Conservation (phyloP, 2,329 filamentous ascomycete species). For the Emmonsia crescens region DNA sequence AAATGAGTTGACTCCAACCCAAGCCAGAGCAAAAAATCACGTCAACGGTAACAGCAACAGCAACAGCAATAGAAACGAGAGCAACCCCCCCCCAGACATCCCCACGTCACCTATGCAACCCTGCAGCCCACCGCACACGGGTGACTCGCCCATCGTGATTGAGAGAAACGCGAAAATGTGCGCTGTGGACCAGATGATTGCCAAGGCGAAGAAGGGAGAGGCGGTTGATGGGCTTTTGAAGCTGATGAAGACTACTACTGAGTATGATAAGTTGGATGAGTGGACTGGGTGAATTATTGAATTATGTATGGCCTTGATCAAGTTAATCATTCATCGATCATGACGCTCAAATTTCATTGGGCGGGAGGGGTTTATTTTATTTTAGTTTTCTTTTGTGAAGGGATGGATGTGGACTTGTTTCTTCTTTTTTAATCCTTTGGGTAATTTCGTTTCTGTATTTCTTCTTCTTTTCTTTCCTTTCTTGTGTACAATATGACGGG, state of each 20-base stretch:
- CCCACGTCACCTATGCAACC: conserved; percentile 25
- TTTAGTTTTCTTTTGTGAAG: neutral
- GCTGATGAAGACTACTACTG: conserved; percentile 27
- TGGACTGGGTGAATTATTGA: conserved; percentile 16
- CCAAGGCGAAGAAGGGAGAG: conserved; percentile 24
- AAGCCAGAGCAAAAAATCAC: conserved; percentile 12
- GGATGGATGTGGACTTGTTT: neutral
- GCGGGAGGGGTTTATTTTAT: neutral
- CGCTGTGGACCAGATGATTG: conserved; percentile 12
- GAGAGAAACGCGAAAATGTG: conserved; percentile 12
- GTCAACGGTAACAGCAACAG: neutral
- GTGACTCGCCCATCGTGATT: conserved; percentile 13
- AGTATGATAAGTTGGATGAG: conserved; percentile 17
- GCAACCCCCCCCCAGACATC: neutral
- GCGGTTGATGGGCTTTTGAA: conserved; percentile 31
- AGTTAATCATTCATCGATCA: neutral
- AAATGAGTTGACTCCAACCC: conserved; percentile 8
- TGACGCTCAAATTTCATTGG: neutral
- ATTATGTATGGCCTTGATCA: neutral
- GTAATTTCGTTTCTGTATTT: neutral
- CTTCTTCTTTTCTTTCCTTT: neutral
- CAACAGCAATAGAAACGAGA: neutral
- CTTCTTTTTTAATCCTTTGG: neutral
- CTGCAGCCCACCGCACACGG: conserved; percentile 25
- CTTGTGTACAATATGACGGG: neutral